Evolutionary conservation across 345 rosid species (phyloP).

Genomic region (Aquilaria malaccensis): DNA sequence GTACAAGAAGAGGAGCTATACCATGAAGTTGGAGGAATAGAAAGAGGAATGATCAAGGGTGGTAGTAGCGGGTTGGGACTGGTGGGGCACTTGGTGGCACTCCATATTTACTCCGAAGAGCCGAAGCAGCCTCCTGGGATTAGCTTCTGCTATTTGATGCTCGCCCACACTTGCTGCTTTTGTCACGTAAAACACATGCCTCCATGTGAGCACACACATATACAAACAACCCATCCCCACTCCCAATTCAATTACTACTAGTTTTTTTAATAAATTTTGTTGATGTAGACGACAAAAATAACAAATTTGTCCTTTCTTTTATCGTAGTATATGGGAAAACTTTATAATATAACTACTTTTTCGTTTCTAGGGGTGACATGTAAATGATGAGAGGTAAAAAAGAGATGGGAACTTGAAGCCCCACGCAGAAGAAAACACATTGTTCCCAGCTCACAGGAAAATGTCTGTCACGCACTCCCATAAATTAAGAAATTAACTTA

Average conservation of each 20-base stretch:
- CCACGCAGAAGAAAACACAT: conserved; percentile 5
- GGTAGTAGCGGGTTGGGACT: conserved; percentile 41
- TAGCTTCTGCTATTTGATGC: conserved; percentile 33
- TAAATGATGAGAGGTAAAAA: no score
- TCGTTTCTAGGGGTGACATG: no score
- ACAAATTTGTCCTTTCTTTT: no score
- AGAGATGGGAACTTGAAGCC: no score
- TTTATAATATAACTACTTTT: no score
- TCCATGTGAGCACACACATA: background rate
- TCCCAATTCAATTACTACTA: no score
- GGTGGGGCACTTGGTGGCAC: conserved; percentile 57
- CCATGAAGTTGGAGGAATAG: conserved; percentile 39
- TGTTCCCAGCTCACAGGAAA: conserved; percentile 35
- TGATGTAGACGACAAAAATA: no score
- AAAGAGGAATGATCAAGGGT: conserved; percentile 17
- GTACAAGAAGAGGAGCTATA: background rate
- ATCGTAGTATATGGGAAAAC: no score
- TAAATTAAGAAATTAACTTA: conserved; percentile 1
- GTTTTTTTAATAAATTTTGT: no score
- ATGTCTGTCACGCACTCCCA: conserved; percentile 27
- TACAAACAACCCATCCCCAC: no score
- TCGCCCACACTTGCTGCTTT: conserved; percentile 17
- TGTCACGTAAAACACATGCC: background rate
- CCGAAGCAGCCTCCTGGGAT: conserved; percentile 61
- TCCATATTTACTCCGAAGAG: conserved; percentile 90